These are phyloP conservation scores for Tephrocybe sp. DNA, from an alignment of 768 basidiomycete species.

Conservation along the genomic window DNA sequence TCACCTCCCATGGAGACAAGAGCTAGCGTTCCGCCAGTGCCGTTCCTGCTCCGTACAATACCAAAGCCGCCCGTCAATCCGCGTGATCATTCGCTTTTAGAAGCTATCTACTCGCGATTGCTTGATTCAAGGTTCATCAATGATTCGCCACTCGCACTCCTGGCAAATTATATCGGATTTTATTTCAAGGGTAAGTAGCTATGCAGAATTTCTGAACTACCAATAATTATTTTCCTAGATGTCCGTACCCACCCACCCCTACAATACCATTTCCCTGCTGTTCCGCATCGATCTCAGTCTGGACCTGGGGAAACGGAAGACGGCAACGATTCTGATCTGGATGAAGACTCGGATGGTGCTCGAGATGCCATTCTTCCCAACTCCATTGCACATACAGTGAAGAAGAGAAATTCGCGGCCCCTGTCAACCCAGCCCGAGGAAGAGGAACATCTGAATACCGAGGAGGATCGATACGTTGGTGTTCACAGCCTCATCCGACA, in stretches of 20 bases:
- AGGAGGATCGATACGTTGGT: conserved; percentile 34
- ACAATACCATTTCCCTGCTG: conserved; percentile 55
- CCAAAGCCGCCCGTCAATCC: conserved; percentile 52
- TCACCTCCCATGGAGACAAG: conserved; percentile 1
- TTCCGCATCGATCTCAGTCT: conserved; percentile 18
- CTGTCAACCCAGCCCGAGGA: conserved; percentile 18
- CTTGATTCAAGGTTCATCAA: conserved; percentile 71
- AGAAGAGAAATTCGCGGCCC: conserved; percentile 17
- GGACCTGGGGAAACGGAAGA: conserved; percentile 1
- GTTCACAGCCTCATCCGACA: conserved; percentile 35
- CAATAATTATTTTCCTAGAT: conserved; percentile 48
- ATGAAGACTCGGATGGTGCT: conserved; percentile 35
- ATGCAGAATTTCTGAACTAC: no score
- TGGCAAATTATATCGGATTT: conserved; percentile 54
- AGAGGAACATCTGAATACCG: conserved; percentile 17
- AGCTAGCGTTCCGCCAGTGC: conserved; percentile 3
- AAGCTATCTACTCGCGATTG: conserved; percentile 67
- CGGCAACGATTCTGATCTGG: conserved; percentile 14
- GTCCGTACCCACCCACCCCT: conserved; percentile 68
- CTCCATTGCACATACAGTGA: conserved; percentile 23
- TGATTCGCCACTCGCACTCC: conserved; percentile 57
- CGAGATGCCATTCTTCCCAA: conserved; percentile 32
- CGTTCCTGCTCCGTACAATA: conserved; percentile 34
- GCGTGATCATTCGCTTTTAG: conserved; percentile 64
- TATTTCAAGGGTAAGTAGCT: conserved; percentile 39